Evolutionary conservation across 2,329 filamentous ascomycete species (phyloP), one percentile per base, ranked within the genome.

Genomic region (Botryotinia convoluta): DNA sequence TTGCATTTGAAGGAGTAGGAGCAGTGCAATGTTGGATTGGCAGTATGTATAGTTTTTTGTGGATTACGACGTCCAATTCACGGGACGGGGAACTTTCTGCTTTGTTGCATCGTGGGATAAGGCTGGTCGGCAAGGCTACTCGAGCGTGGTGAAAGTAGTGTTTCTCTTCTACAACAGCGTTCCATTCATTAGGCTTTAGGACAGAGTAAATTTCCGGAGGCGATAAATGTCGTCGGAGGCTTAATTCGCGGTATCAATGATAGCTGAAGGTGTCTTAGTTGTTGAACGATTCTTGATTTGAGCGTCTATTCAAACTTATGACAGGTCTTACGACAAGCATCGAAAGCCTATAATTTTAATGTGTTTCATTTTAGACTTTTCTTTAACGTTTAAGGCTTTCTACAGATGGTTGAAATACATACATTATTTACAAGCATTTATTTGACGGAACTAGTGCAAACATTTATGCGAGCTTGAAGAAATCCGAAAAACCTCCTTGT

Each of bases 51-150:
- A 10, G 26, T 26, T 26, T 39, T 65, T 39, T 42, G 69, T 71
- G 69, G 59, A 62, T 57, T 59, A 42, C 39, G 67, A 65, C 70
- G 61, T 57, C 29, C n/a, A 72, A 60, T 63, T 42, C 39, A 69
- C 62, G 62, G 70, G 39, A 51, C 51, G 71, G 70, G 69, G 51
- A 72, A 42, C 62, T 45, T 72, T 59, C 20, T 61, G 57, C 48
- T 48, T 39, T 59, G 71, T 68, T 72, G 71, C 63, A 72, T 60
- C 51, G 39, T 72, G 71, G 39, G 71, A 69, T 72, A 72, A 72
- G 71, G 71, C 71, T 72, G 42, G 71, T 45, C 20, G 54, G 39
- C 39, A 61, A 60, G 71, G 71, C 71, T 69, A 69, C 32, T 29
- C 54, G 20, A 18, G 48, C 32, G 29, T 57, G 14, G n/a, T 57